Conservation (phyloP, 73 alveolate genomes). For the Paramecium caudatum region DNA sequence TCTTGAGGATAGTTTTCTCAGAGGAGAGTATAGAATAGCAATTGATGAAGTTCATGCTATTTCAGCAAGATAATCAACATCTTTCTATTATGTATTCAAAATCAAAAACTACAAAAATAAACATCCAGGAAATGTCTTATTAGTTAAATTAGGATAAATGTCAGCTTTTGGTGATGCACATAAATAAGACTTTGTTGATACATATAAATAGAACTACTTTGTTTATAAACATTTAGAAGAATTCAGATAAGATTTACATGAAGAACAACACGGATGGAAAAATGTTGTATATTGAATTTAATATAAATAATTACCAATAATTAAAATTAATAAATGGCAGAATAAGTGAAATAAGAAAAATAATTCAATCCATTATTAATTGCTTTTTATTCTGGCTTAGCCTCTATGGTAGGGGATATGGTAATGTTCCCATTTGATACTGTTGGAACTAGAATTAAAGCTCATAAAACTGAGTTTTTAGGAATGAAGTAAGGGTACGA, state of each 20-base stretch:
- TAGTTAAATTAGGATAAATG: background rate
- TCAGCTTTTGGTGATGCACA: background rate
- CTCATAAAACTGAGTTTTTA: constrained; percentile 62
- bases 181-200: background rate
- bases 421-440: constrained; percentile 75
- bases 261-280: constrained; percentile 31
- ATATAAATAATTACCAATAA: constrained; percentile 11
- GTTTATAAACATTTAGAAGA: constrained; percentile 53
- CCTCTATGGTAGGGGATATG: constrained; percentile 73
- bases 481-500: constrained; percentile 71
- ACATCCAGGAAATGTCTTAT: constrained; percentile 46
- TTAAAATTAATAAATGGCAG: constrained; percentile 47
- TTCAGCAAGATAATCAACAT: constrained; percentile 13
- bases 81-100: background rate
- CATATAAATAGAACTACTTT: background rate
- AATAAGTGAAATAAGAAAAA: background rate
- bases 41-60: background rate
- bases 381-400: constrained; percentile 70
- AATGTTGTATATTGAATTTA: constrained; percentile 55
- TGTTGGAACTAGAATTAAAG: constrained; percentile 74
- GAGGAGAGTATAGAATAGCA: constrained; percentile 37
- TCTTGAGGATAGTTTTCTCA: background rate
- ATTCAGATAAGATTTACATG: constrained; percentile 12
- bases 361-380: constrained; percentile 57
- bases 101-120: background rate